Base-by-base conservation (phyloP, 768 basidiomycete genomes). In the Xanthoconium purpureum region DNA sequence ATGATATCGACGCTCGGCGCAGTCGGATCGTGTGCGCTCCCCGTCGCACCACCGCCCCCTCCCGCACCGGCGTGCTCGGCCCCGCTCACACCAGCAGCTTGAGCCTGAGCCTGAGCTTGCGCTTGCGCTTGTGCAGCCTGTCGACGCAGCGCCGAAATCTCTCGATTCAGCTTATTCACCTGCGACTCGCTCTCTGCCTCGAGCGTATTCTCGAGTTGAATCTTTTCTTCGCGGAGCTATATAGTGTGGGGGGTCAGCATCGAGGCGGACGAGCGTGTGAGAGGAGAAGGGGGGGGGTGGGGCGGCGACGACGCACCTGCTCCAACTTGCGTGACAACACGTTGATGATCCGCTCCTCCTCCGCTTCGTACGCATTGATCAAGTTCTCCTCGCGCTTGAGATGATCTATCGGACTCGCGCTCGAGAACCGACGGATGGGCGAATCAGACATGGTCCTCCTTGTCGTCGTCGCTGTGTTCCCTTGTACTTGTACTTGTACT, bases 141-240 rank as follows among this genome's bases (percentile, higher is more conserved):
- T 63, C 88, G 86, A 3, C 81, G 73, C 61, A 92, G 69, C 3
- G 81, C 83, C 20, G 82, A 78, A 33, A 93, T 74, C 68, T 93
- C 88, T 45, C 89, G 75, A 29, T 83, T 83, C 38, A 93, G 76
- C 53, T 83, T 75, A 62, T 91, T 91, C 55, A 92, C 91, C 72
- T 91, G 89, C 17, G 81, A 84, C 72, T 93, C 90, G n/a, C 83
- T 87, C 70, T 93, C 91, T 10, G 89, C 91, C 70, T 94, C 91
- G 36, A 90, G 80, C 2, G 77, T 80, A 66, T 92, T 92, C 70
- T 92, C 91, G 36, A 92, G 77, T 24, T 83, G 82, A 45, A 93
- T 88, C 66, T 94, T 94, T 72, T 94, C 91, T 66, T 91, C 88
- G 35, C 86, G 80, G 47, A 93, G 79, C 91, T 92, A 54, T 12